Percentiles rank a stretch among this genome's conserved stretches.
Conservation (phyloP, 768 basidiomycete genomes). For the Ephemerocybe angulata region DNA sequence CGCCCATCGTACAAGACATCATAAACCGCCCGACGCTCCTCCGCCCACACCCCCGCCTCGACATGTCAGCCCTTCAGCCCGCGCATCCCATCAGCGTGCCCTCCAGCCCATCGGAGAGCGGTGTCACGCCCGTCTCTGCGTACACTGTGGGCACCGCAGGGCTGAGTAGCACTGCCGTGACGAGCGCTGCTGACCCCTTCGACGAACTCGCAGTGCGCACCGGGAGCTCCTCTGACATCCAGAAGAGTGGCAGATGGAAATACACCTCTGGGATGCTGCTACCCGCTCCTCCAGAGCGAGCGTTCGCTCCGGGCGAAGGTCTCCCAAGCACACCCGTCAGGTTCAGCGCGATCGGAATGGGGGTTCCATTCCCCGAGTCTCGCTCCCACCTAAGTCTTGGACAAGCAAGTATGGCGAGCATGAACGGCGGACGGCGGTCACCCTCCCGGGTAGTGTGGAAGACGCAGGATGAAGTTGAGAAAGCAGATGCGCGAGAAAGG, state of each 20-base stretch:
- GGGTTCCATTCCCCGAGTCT: neutral
- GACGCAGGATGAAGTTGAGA: neutral
- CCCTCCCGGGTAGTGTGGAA: neutral
- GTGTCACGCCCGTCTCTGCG: neutral
- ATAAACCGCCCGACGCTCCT: neutral
- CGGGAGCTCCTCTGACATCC: neutral
- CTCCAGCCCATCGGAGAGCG: neutral
- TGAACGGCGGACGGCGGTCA: neutral
- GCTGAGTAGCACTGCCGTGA: neutral
- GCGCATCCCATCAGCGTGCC: constrained; percentile 3
- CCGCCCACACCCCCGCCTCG: neutral
- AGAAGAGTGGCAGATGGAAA: constrained; percentile 5
- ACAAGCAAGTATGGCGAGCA: neutral
- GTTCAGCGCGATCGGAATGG: neutral
- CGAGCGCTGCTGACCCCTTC: constrained; percentile 8
- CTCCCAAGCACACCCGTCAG: neutral
- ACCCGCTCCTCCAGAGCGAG: neutral
- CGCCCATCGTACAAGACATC: neutral
- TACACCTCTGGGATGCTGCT: neutral
- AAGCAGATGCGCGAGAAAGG: neutral
- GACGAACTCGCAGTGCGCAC: constrained; percentile 2
- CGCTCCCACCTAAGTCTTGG: neutral
- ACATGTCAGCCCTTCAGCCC: neutral
- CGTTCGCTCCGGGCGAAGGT: neutral
- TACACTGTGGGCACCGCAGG: neutral